A percentile compares a stretch with the other conserved stretches of the same genome.
These are phyloP conservation scores for Penicillium odoratum DNA, from an alignment of 495 filamentous ascomycete species.

Conservation along the genomic window DNA sequence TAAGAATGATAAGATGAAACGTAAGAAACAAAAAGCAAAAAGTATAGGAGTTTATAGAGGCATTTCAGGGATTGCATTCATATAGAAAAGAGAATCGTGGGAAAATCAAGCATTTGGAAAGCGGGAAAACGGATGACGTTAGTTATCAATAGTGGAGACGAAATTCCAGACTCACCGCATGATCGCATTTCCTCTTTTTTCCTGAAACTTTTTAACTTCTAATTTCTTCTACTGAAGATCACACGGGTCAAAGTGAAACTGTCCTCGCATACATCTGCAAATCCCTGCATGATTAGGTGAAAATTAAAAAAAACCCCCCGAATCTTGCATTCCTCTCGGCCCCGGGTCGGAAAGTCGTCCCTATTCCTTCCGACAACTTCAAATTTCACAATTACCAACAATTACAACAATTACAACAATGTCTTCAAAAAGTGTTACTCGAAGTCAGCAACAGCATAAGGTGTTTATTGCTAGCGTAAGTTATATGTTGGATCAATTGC, in stretches of 20 bases:
- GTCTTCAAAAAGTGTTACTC: slow-evolving; percentile 23
- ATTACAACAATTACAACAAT: slow-evolving; percentile 8
- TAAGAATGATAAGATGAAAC: background rate
- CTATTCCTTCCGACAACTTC: slow-evolving; percentile 24
- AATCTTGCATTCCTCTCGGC: slow-evolving; percentile 10
- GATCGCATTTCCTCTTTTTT: slow-evolving; percentile 5
- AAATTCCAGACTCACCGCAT: slow-evolving; percentile 28
- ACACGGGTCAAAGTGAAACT: too few relatives aligned
- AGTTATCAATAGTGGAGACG: slow-evolving; percentile 17
- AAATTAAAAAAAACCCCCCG: background rate
- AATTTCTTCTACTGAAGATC: slow-evolving; percentile 1
- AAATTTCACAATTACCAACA: too few relatives aligned
- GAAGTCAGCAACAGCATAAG: slow-evolving; percentile 28
- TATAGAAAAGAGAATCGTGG: background rate
- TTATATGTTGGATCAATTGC: background rate
- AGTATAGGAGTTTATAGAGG: background rate
- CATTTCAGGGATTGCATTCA: background rate
- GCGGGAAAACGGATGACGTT: slow-evolving; percentile 22
- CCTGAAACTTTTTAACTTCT: slow-evolving; percentile 4
- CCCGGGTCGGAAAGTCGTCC: slow-evolving; percentile 23
- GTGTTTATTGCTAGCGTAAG: slow-evolving; percentile 33
- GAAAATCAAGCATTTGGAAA: background rate
- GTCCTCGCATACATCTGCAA: background rate
- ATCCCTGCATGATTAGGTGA: slow-evolving; percentile 6
- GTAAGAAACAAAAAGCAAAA: slow-evolving; percentile 2